Percentiles rank a stretch among this genome's conserved stretches.
phyloP scores from a whole-genome alignment of 345 rosid genomes.

The Euphorbia peplus region DNA sequence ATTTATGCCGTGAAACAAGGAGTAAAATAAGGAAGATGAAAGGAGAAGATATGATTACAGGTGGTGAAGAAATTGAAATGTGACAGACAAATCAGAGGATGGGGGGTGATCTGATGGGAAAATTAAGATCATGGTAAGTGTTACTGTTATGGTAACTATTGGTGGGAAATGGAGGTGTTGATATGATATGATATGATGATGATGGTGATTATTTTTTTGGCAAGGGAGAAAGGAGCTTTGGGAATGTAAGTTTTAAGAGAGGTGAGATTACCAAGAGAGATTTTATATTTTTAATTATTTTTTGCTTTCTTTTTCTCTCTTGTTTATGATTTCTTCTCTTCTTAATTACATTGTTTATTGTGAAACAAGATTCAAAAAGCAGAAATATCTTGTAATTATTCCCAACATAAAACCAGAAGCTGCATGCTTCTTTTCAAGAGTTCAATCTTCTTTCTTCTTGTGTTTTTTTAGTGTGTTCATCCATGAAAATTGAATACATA shows the following conservation, averaged over 20 bases:
- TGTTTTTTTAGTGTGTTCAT: background rate
- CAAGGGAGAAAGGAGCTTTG: slow-evolving; percentile 30
- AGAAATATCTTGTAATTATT: no score
- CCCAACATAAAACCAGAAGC: no score
- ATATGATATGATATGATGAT: slow-evolving; percentile 6
- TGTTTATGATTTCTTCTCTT: background rate
- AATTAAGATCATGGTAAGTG: no score
- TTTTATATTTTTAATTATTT: no score
- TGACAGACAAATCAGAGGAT: no score
- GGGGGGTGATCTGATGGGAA: background rate
- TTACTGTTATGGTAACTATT: slow-evolving; percentile 5
- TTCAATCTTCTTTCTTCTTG: background rate
- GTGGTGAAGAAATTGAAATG: background rate
- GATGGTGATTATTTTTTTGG: slow-evolving; percentile 21
- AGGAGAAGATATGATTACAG: background rate
- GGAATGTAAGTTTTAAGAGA: slow-evolving; percentile 35
- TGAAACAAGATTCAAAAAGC: no score
- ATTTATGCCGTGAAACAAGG: slow-evolving; percentile 56
- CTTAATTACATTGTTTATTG: no score
- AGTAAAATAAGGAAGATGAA: background rate
- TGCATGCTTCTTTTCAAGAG: no score
- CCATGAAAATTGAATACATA: no score
- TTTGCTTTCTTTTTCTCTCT: slow-evolving; percentile 11
- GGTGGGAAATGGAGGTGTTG: slow-evolving; percentile 12
- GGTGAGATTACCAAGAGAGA: slow-evolving; percentile 34